These are phyloP conservation scores for Fusarium falciforme DNA, from an alignment of 2,329 filamentous ascomycete genomes.

Conservation along the genomic window DNA sequence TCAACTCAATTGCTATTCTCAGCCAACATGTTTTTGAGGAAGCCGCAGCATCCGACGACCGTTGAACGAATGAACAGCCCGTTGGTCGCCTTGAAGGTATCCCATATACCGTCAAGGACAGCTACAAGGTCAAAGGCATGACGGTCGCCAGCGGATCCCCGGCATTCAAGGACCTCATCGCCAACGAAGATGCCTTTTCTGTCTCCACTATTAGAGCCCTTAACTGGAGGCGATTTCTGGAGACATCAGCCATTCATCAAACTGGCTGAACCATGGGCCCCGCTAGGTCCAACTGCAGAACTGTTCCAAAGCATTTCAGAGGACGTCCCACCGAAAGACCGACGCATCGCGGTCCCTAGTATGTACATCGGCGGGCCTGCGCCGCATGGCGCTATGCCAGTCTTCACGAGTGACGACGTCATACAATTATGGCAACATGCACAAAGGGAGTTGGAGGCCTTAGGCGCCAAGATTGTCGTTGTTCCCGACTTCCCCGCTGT, in stretches of 20 bases:
- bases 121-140: slow-evolving; percentile 64
- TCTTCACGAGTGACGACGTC: background rate
- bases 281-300: background rate
- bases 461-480: slow-evolving; percentile 3
- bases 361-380: background rate
- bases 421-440: background rate
- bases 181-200: slow-evolving; percentile 63
- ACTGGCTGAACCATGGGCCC: background rate
- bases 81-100: slow-evolving; percentile 60
- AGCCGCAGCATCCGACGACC: background rate
- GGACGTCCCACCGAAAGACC: background rate
- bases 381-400: slow-evolving; percentile 35
- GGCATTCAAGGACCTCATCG: slow-evolving; percentile 61
- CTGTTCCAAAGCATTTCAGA: background rate
- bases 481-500: slow-evolving; percentile 56
- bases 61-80: slow-evolving; percentile 13
- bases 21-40: background rate
- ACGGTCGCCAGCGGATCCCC: slow-evolving; percentile 64
- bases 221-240: background rate
- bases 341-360: background rate
- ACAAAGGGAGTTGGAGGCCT: background rate
- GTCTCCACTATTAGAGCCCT: slow-evolving; percentile 48
- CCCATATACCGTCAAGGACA: slow-evolving; percentile 68
- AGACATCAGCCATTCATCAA: background rate
- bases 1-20: slow-evolving; percentile 9